Conservation (phyloP, 495 filamentous ascomycete genomes). For the Tuber magnatum region DNA sequence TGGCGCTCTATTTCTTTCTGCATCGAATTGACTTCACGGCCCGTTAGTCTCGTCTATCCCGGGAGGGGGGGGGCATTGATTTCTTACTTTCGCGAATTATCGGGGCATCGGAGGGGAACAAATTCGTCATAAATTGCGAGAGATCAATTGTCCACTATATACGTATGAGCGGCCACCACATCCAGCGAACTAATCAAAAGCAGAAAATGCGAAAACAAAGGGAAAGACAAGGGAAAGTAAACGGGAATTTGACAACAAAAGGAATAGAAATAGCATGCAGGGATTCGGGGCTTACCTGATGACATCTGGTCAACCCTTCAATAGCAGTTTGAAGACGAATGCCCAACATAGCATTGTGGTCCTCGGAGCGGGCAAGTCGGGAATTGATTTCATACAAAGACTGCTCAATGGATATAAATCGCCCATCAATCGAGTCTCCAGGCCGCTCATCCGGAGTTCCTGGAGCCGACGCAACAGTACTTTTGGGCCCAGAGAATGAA, state of each 20-base stretch:
- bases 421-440: constrained; percentile 64
- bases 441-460: constrained; percentile 70
- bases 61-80: constrained; percentile 1
- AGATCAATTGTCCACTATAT: constrained; percentile 44
- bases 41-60: constrained; percentile 22
- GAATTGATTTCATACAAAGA: constrained; percentile 70
- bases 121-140: constrained; percentile 41
- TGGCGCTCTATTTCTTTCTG: constrained; percentile 82
- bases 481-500: constrained; percentile 70
- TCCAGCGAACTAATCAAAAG: constrained; percentile 14
- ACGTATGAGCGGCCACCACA: constrained; percentile 33
- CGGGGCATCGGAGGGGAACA: constrained; percentile 47
- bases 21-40: constrained; percentile 59
- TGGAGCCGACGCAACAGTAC: constrained; percentile 64
- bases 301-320: constrained; percentile 70
- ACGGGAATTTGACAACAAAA: constrained; percentile 11
- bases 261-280: constrained; percentile 2
- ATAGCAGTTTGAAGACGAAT: constrained; percentile 73
- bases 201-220: constrained; percentile 23
- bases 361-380: constrained; percentile 73
- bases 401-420: constrained; percentile 71
- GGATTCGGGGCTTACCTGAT: constrained; percentile 51
- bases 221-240: constrained; percentile 11
- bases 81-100: constrained; percentile 58
- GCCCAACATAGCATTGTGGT: constrained; percentile 68